Evolutionary conservation across 108 stramenopile species (phyloP).

Genomic region (Pseudonitzschia delicatissima): DNA sequence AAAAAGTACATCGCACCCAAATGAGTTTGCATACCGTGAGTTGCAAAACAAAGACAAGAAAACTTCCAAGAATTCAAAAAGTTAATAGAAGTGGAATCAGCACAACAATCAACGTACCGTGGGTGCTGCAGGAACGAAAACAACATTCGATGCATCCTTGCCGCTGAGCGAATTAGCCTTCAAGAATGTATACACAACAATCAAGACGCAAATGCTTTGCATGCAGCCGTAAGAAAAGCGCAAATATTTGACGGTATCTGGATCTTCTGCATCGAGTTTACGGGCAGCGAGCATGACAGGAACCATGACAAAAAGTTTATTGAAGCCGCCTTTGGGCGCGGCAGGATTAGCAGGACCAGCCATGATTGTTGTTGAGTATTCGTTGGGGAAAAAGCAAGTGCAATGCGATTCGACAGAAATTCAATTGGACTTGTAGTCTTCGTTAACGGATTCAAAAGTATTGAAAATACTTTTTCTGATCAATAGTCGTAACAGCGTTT

Average conservation of each 20-base stretch:
- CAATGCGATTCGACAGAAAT: no score
- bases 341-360: conserved; percentile 2
- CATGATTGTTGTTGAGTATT: conserved; percentile 2
- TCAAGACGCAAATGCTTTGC: conserved; percentile 50
- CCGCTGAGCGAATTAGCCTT: conserved; percentile 42
- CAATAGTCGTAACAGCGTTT: no score
- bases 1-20: background rate
- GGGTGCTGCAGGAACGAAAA: conserved; percentile 80
- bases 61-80: no score
- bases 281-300: conserved; percentile 87
- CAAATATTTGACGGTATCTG: conserved; percentile 63
- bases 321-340: conserved; percentile 17
- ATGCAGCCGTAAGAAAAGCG: conserved; percentile 70
- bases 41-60: background rate
- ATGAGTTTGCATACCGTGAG: background rate
- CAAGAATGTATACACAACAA: conserved; percentile 61
- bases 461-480: no score
- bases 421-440: no score
- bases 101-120: conserved; percentile 45
- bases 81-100: no score
- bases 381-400: no score
- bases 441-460: no score
- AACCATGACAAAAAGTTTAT: conserved; percentile 83
- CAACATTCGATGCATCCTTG: conserved; percentile 31
- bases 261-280: conserved; percentile 85